phyloP scores from a whole-genome alignment of 129 eudicot genomes.

The Deinandra increscens region DNA sequence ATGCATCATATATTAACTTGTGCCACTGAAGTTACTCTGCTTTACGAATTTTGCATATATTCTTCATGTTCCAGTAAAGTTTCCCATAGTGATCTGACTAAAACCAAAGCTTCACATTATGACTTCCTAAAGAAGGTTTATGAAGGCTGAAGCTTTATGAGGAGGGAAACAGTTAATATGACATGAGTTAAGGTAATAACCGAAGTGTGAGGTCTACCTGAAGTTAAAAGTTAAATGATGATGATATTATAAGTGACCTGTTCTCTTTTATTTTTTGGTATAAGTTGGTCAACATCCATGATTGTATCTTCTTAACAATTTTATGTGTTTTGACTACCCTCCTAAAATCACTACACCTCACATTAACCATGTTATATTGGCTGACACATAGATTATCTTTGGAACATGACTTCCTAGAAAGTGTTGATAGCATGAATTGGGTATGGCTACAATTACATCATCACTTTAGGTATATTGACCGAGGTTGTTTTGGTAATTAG shows the following conservation, averaged over 20 bases:
- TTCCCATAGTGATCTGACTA: slow-evolving; percentile 30
- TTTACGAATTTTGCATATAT: slow-evolving; percentile 28
- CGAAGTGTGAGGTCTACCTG: slow-evolving; percentile 22
- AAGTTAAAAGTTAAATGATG: slow-evolving; percentile 23
- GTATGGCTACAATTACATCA: background rate
- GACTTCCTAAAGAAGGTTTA: slow-evolving; percentile 30
- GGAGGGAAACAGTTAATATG: slow-evolving; percentile 11
- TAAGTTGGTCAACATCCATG: background rate
- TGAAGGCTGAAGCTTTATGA: slow-evolving; percentile 31
- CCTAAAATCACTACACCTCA: background rate
- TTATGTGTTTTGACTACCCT: background rate
- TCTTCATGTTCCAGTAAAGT: slow-evolving; percentile 29
- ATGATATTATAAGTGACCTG: background rate
- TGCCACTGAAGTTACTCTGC: slow-evolving; percentile 24
- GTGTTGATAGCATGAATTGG: background rate
- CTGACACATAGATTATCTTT: background rate
- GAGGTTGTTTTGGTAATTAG: background rate
- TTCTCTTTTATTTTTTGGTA: slow-evolving; percentile 2
- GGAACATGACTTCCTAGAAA: background rate
- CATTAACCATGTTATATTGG: background rate
- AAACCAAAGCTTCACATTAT: slow-evolving; percentile 36
- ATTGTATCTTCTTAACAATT: background rate
- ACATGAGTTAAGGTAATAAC: slow-evolving; percentile 30
- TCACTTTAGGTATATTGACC: background rate
- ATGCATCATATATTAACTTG: slow-evolving; percentile 23